Evolutionary conservation across 164 flowering plant genomes (phyloP).

Genomic region (Buxus sempervirens): DNA sequence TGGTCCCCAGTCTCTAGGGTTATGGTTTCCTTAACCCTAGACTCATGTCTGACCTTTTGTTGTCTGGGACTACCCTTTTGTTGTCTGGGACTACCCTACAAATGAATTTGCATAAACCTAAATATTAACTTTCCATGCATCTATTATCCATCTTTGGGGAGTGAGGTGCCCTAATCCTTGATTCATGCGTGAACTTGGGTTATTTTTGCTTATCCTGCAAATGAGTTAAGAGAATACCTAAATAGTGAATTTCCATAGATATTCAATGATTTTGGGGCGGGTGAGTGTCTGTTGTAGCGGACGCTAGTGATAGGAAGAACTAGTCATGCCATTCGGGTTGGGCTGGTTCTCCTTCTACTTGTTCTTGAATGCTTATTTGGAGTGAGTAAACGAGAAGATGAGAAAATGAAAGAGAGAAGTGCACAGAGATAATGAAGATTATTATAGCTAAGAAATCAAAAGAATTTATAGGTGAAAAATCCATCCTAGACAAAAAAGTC

Average conservation of each 20-base stretch:
- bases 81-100: too few relatives aligned
- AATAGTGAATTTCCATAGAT: background rate
- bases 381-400: background rate
- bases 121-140: too few relatives aligned
- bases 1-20: slow-evolving; percentile 29
- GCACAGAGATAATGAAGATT: too few relatives aligned
- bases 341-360: background rate
- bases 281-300: background rate
- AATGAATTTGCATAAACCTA: too few relatives aligned
- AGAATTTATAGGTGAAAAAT: too few relatives aligned
- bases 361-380: background rate
- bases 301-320: too few relatives aligned
- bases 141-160: too few relatives aligned
- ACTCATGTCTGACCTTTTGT: background rate
- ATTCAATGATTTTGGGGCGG: background rate
- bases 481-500: too few relatives aligned
- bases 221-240: background rate
- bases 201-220: background rate
- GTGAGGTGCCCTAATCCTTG: background rate
- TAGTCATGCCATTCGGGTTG: background rate
- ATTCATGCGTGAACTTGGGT: too few relatives aligned
- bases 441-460: too few relatives aligned
- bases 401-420: background rate
- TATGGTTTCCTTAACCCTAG: slow-evolving; percentile 13
- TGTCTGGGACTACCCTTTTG: too few relatives aligned